Base-by-base conservation (phyloP, 805 yeast species). In the Candida nanaspora region DNA sequence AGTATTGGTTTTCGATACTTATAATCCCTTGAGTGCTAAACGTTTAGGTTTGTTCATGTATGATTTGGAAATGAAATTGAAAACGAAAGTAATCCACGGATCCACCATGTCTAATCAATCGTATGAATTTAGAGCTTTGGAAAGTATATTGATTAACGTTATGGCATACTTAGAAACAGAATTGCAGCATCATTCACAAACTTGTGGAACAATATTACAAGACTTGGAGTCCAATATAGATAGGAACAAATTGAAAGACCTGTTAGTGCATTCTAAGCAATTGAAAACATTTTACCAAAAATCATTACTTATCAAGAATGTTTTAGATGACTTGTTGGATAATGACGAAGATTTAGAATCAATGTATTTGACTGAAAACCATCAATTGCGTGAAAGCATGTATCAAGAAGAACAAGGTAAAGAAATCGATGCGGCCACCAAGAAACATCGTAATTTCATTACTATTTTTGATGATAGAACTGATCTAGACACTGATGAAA, bases 111-210 rank as follows among this genome's bases (percentile, higher is more conserved):
- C 35, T 3, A 70, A 72, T 5, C 82, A 78, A 51, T 65, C 70
- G 15, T 89, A 82, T 58, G 97, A 89, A 56, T 84, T 86, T 56
- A 69, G 79, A 41, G 96, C 93, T 0, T 58, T 89, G 42, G 97
- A 89, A 57, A 78, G 87, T 34, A 84, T 89, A 7, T 63, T 89
- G 41, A 77, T 87, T 43, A 84, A 85, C 53, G 88, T 89, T 0
- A 78, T 86, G 77, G 77, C 87, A 9, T 74, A 77, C 35, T 62
- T 89, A 35, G 96, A 87, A 47, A 73, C 86, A 0, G 95, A 88
- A 49, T 67, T 85, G 29, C 78, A 76, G 43, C 61, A 66, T 28
- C 85, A 84, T 51, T 55, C 75, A 37, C 59, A 66, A 16, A 63
- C 66, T 3, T 80, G 93, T 66, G 82, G 85, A 3, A 55, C 63